Evolutionary conservation across 495 filamentous ascomycete genomes (phyloP).

Genomic region (Evernia prunastri): DNA sequence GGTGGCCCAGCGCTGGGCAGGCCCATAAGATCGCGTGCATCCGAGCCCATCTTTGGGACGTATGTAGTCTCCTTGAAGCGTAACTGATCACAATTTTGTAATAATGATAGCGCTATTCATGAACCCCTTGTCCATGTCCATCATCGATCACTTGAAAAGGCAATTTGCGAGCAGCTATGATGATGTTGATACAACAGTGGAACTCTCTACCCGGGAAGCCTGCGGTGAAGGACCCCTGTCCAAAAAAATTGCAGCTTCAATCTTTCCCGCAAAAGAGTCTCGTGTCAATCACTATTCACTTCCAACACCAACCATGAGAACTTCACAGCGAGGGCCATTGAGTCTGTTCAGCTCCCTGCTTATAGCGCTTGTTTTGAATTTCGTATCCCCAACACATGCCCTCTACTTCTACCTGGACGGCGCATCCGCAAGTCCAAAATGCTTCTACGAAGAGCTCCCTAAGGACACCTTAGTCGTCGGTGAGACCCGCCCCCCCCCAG

Average conservation of each 20-base stretch:
- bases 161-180: neutral
- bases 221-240: conserved; percentile 13
- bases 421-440: conserved; percentile 66
- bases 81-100: neutral
- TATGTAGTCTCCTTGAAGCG: neutral
- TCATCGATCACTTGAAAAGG: neutral
- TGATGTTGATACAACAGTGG: neutral
- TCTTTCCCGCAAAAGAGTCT: conserved; percentile 13
- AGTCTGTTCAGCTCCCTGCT: neutral
- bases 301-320: conserved; percentile 14
- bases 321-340: conserved; percentile 6
- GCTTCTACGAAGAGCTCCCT: conserved; percentile 97
- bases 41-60: conserved; percentile 61
- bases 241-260: conserved; percentile 11
- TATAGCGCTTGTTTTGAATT: conserved; percentile 20
- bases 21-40: conserved; percentile 80
- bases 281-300: conserved; percentile 5
- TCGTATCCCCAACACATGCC: conserved; percentile 60
- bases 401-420: conserved; percentile 96
- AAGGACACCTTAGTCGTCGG: conserved; percentile 96
- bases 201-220: neutral
- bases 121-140: too few species aligned
- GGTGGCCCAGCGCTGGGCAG: conserved; percentile 59
- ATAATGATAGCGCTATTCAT: neutral
- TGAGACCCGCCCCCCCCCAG: conserved; percentile 34